Conservation (phyloP, 2,329 filamentous ascomycete genomes). For the Pestalotiopsis sp. region DNA sequence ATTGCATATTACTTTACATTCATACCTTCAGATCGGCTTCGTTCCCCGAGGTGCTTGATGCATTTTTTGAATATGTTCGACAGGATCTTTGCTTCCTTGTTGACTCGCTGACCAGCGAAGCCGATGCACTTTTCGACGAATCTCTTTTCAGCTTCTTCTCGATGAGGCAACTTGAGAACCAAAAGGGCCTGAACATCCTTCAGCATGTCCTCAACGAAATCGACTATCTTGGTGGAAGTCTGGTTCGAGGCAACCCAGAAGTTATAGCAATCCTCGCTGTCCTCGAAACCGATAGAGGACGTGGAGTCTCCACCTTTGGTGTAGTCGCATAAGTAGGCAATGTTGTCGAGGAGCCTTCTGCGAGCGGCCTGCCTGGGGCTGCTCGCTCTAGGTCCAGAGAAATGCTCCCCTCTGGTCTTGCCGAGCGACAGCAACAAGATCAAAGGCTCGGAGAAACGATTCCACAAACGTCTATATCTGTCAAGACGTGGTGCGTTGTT, state of each 20-base stretch:
- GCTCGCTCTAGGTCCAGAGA: background rate
- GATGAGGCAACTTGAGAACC: conserved; percentile 4
- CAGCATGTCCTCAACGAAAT: conserved; percentile 33
- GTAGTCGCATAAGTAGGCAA: conserved; percentile 48
- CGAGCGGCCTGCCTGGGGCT: conserved; percentile 13
- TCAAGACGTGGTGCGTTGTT: background rate
- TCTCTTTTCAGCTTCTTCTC: background rate
- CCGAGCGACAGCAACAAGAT: conserved; percentile 34
- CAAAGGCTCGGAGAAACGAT: conserved; percentile 41
- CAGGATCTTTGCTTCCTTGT: conserved; percentile 15
- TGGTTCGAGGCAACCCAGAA: conserved; percentile 48
- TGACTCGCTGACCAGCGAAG: conserved; percentile 16
- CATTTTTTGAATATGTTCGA: background rate
- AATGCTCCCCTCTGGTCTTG: conserved; percentile 31
- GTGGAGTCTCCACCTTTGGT: conserved; percentile 45
- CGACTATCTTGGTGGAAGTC: conserved; percentile 17
- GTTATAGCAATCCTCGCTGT: conserved; percentile 27
- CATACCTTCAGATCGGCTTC: background rate
- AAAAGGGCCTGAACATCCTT: conserved; percentile 7
- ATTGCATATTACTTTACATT: no score
- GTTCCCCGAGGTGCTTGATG: background rate
- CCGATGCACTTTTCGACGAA: conserved; percentile 24
- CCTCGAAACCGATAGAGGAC: conserved; percentile 46
- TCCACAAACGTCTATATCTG: background rate
- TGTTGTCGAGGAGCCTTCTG: conserved; percentile 36